Evolutionary conservation across 768 basidiomycete genomes (phyloP).

Genomic region (Asterophora lycoperdoides): DNA sequence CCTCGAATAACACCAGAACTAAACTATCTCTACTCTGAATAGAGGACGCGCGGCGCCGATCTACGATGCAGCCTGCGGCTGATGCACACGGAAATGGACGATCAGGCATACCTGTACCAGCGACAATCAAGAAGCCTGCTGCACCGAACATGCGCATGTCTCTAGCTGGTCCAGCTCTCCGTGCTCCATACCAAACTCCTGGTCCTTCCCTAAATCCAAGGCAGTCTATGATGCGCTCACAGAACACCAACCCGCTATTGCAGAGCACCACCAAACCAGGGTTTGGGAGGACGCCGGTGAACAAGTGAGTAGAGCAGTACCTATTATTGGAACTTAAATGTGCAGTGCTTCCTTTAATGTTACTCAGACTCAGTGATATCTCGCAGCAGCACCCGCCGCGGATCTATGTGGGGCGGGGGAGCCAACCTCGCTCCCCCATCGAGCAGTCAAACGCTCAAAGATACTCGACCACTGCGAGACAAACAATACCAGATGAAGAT

Average conservation of each 20-base stretch:
- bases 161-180: constrained; percentile 69
- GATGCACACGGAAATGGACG: constrained; percentile 49
- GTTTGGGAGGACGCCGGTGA: constrained; percentile 71
- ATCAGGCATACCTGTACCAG: constrained; percentile 71
- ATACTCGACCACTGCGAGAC: constrained; percentile 77
- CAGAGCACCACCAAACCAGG: constrained; percentile 65
- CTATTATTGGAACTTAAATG: background rate
- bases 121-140: constrained; percentile 67
- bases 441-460: constrained; percentile 59
- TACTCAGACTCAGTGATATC: background rate
- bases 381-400: constrained; percentile 63
- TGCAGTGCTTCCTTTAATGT: constrained; percentile 6
- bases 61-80: constrained; percentile 50
- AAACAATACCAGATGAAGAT: constrained; percentile 67
- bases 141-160: constrained; percentile 59
- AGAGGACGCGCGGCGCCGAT: constrained; percentile 48
- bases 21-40: constrained; percentile 1
- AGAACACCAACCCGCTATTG: constrained; percentile 62
- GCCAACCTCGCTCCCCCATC: constrained; percentile 43
- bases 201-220: constrained; percentile 50
- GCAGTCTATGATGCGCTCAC: constrained; percentile 66
- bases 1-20: too few relatives aligned
- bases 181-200: constrained; percentile 45
- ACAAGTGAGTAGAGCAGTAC: constrained; percentile 43
- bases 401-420: constrained; percentile 68